A percentile compares a stretch with the other conserved stretches of the same genome.
Conservation (phyloP, 2,329 filamentous ascomycete genomes). For the Phialocephala subalpina region DNA sequence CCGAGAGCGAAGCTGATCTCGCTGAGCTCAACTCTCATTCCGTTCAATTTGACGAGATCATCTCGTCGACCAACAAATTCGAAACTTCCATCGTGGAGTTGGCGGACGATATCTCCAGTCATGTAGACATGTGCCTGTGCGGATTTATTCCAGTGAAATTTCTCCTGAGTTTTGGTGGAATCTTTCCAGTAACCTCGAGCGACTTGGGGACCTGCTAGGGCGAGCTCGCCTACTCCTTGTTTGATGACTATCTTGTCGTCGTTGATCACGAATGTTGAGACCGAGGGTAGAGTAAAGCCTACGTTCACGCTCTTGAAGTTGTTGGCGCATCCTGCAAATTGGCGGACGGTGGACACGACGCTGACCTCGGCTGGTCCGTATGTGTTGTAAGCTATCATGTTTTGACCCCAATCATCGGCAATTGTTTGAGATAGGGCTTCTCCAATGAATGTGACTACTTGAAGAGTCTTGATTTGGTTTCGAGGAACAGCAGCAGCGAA, state of each 20-base stretch:
- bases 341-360: neutral
- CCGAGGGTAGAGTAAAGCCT: neutral
- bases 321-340: neutral
- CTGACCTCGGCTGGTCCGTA: neutral
- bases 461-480: too few species aligned
- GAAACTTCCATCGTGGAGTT: constrained; percentile 64
- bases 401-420: too few species aligned
- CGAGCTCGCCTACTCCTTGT: neutral
- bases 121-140: constrained; percentile 54
- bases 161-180: neutral
- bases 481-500: too few species aligned
- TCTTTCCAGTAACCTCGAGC: neutral
- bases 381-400: too few species aligned
- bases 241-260: neutral
- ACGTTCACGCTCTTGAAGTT: neutral
- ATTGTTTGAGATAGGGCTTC: too few species aligned
- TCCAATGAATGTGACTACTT: too few species aligned
- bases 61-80: constrained; percentile 69
- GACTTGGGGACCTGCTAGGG: neutral
- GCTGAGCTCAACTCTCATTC: constrained; percentile 68
- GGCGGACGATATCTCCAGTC: constrained; percentile 48
- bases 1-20: constrained; percentile 54
- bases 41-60: constrained; percentile 71
- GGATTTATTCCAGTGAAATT: neutral
- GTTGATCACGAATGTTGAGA: neutral